A percentile compares a stretch with the other conserved stretches of the same genome.
These are phyloP conservation scores for Metarhizium robertsii DNA, from an alignment of 2,329 filamentous ascomycete genomes.

Conservation along the genomic window DNA sequence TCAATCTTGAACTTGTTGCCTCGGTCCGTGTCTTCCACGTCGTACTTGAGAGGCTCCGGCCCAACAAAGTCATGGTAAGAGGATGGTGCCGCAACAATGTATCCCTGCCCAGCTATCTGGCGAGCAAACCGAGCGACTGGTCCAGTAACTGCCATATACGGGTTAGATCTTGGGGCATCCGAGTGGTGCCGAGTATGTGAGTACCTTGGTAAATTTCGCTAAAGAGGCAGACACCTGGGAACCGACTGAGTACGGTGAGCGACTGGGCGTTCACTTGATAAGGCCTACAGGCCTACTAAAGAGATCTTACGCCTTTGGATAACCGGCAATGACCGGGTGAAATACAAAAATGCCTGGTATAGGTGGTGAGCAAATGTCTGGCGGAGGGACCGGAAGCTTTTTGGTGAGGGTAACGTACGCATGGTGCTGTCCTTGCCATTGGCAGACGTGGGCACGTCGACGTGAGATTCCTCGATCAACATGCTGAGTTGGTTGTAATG, in stretches of 20 bases:
- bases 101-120: slow-evolving; percentile 86
- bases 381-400: not conserved
- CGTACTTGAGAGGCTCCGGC: slow-evolving; percentile 75
- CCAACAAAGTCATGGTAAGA: slow-evolving; percentile 91
- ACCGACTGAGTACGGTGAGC: slow-evolving; percentile 36
- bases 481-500: slow-evolving; percentile 23
- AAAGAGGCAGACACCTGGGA: slow-evolving; percentile 81
- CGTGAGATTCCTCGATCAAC: slow-evolving; percentile 44
- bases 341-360: slow-evolving; percentile 74
- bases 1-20: slow-evolving; percentile 81
- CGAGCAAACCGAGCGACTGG: slow-evolving; percentile 83
- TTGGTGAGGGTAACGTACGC: slow-evolving; percentile 27
- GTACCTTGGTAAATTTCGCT: slow-evolving; percentile 92
- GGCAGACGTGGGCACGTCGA: slow-evolving; percentile 39
- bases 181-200: slow-evolving; percentile 3
- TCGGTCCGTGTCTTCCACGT: slow-evolving; percentile 76
- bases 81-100: slow-evolving; percentile 84
- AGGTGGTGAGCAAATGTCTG: not conserved
- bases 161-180: not conserved
- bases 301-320: slow-evolving; percentile 64
- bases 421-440: slow-evolving; percentile 45
- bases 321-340: slow-evolving; percentile 74
- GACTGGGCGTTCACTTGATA: not conserved
- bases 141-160: slow-evolving; percentile 58
- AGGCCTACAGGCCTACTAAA: too few species aligned